Evolutionary conservation across 2,329 filamentous ascomycete genomes (phyloP).

Genomic region (Akanthomyces muscarius): DNA sequence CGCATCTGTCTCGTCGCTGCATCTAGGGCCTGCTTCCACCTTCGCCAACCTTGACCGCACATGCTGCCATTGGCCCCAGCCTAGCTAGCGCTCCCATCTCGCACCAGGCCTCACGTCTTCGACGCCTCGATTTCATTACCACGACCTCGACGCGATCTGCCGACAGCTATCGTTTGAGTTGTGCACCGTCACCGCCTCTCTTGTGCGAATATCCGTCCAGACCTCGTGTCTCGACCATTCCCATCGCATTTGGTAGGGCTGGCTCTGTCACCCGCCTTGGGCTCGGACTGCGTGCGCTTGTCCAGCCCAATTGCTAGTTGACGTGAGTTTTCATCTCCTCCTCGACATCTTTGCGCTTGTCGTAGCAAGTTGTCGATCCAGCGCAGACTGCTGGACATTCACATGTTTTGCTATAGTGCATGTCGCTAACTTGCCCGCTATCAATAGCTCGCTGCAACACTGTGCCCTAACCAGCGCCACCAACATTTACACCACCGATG

Average conservation of each 20-base stretch:
- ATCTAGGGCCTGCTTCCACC: not conserved
- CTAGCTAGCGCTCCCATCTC: conserved; percentile 10
- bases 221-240: not conserved
- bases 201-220: not conserved
- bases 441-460: conserved; percentile 16
- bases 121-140: not conserved
- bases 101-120: conserved; percentile 1
- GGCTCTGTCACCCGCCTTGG: conserved; percentile 11
- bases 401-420: not conserved
- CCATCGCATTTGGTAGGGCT: conserved; percentile 12
- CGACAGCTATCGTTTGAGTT: not conserved
- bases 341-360: conserved; percentile 1
- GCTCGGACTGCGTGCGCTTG: conserved; percentile 16
- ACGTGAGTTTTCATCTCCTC: conserved; percentile 12
- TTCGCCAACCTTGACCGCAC: conserved; percentile 4
- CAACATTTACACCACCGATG: conserved; percentile 27
- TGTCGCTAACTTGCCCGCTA: not conserved
- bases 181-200: not conserved
- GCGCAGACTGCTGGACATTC: not conserved
- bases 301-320: conserved; percentile 13
- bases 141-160: conserved; percentile 1
- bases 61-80: conserved; percentile 11
- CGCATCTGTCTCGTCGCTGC: not conserved
- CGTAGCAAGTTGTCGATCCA: not conserved
- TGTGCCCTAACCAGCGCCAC: conserved; percentile 32